Percentiles rank a stretch among this genome's conserved stretches.
phyloP scores from a whole-genome alignment of 2,329 filamentous ascomycete genomes.

The Colletotrichum nymphaeae region DNA sequence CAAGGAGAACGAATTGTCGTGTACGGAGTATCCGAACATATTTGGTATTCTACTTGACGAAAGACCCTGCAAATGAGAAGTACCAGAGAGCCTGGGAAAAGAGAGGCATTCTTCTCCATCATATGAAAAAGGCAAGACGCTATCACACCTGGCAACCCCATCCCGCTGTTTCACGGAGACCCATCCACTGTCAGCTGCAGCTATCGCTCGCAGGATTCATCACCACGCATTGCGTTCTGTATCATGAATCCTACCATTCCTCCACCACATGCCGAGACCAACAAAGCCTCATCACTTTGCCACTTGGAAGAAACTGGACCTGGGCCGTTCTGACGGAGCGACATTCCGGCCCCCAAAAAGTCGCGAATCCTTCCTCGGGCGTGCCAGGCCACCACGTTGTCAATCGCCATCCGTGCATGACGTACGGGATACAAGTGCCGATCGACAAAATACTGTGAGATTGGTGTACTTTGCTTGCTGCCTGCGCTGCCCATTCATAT shows the following conservation, averaged over 20 bases:
- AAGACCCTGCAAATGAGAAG: background rate
- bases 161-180: background rate
- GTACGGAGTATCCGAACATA: background rate
- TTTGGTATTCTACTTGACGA: background rate
- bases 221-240: background rate
- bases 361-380: background rate
- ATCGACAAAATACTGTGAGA: background rate
- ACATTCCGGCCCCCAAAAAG: slow-evolving; percentile 9
- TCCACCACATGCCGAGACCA: slow-evolving; percentile 3
- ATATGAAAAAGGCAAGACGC: background rate
- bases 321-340: background rate
- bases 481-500: background rate
- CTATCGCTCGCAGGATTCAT: background rate
- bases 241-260: background rate
- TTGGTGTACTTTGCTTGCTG: background rate
- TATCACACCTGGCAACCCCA: background rate
- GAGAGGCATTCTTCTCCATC: background rate
- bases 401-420: slow-evolving; percentile 3
- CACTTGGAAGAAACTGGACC: background rate
- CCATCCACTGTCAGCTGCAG: background rate
- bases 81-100: background rate
- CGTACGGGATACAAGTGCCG: background rate
- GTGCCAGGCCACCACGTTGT: background rate
- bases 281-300: background rate
- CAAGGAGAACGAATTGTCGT: background rate